Base-by-base conservation (phyloP, 2,329 filamentous ascomycete genomes). In the Neonectria faginata region DNA sequence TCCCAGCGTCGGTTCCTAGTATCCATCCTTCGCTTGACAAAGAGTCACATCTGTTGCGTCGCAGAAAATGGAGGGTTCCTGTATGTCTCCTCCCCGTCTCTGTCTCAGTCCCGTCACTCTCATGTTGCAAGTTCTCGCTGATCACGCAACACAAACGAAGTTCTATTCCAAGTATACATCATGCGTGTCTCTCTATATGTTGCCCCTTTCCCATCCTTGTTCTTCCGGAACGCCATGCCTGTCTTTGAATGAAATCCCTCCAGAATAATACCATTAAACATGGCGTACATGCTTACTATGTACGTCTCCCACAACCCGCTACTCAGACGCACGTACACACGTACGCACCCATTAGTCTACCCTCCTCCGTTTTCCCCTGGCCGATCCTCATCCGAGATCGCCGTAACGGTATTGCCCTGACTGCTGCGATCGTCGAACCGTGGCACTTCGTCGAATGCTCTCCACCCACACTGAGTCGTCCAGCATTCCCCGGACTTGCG, bases 391-490 rank as follows among this genome's bases (percentile, higher is more conserved):
- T 31, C 67, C 68, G 27, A 74, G 63, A 57, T 75, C 75, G 14
- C 73, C 74, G 33, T 77, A 76, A 51, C 75, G 71, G 42, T 76
- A 74, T 58, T 79, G 77, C 42, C 75, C 75, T 55, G 76, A 73
- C 25, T 81, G 77, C 14, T 73, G 68, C 51, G 82, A 81, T 69
- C 80, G 82, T 56, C 82, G 81, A 57, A 86, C 86, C 57, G 94
- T 97, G 71, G 96, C 93, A 80, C 93, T 97, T 67, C 93, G 87
- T 68, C 94, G 86, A 69, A 97, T 94, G 82, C 92, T 97, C 80
- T 97, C 93, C 56, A 95, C 92, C 95, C 95, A 98, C 16, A 92
- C 91, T 18, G 93, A 96, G 74, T 95, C 92, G 74, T 96, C 93
- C 59, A 98, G 85, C 75, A 96, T 92, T 70, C 94, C 89, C 77